These are phyloP conservation scores for Cercophora samala DNA, from an alignment of 495 filamentous ascomycete genomes.

Conservation along the genomic window DNA sequence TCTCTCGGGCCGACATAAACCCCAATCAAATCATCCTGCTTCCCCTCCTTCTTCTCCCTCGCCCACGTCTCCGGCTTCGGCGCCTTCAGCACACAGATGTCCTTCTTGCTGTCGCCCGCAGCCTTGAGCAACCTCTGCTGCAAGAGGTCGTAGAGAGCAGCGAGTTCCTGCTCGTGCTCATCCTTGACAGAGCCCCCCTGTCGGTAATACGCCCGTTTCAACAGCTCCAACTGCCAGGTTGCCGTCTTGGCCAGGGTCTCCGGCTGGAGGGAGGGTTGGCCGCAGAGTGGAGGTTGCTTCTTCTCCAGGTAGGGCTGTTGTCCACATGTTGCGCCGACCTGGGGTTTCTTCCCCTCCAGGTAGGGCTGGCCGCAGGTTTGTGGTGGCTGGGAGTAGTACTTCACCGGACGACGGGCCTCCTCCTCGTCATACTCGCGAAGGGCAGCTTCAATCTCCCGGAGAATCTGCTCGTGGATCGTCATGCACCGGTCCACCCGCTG, in stretches of 20 bases:
- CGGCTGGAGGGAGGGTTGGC: slow-evolving; percentile 31
- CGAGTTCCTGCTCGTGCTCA: slow-evolving; percentile 28
- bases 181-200: slow-evolving; percentile 31
- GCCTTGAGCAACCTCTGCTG: slow-evolving; percentile 15
- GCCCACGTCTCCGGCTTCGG: slow-evolving; percentile 23
- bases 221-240: slow-evolving; percentile 48
- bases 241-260: slow-evolving; percentile 42
- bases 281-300: neutral
- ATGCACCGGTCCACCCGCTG: slow-evolving; percentile 50
- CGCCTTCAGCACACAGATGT: slow-evolving; percentile 5
- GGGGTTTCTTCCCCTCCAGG: neutral
- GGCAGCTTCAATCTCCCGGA: slow-evolving; percentile 39
- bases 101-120: neutral
- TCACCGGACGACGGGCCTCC: neutral
- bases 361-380: neutral
- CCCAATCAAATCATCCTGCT: slow-evolving; percentile 28
- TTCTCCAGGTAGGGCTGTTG: neutral
- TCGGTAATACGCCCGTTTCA: slow-evolving; percentile 45
- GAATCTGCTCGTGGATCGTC: slow-evolving; percentile 53
- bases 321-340: neutral
- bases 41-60: slow-evolving; percentile 17
- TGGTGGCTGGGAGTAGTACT: slow-evolving; percentile 5
- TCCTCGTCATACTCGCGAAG: slow-evolving; percentile 20
- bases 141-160: slow-evolving; percentile 18
- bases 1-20: slow-evolving; percentile 24